Evolutionary conservation across 2,329 filamentous ascomycete genomes (phyloP), one percentile per base, ranked within the genome.

Genomic region (Aspergillus proliferans): DNA sequence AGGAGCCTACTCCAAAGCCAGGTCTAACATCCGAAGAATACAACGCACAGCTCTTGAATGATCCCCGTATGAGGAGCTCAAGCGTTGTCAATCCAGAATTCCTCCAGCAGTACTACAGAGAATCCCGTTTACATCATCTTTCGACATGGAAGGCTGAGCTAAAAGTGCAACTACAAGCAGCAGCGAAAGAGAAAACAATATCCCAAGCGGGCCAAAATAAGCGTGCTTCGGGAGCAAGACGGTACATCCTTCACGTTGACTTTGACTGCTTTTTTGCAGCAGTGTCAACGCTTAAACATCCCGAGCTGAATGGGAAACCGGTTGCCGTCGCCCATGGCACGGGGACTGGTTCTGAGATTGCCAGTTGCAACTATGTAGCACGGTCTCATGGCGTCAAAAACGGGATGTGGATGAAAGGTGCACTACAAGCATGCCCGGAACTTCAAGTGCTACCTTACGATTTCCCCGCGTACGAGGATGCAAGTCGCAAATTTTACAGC

Each of bases 221-320:
- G 59, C 76, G 77, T 39, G 76, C 77, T 22, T 74, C 79, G 10
- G 87, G 85, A 0, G 71, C 83, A 3, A 79, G 91, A 52, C 76
- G 87, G 45, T 98, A 97, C 60, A 79, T 98, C 47, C 81, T 98
- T 63, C 93, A 98, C 61, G 89, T 98, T 26, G 93, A 98, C 64
- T 98, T 98, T 66, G 94, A 98, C 70, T 93, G 90, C 68, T 98
- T 98, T 71, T 98, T 98, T 69, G 95, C 91, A 51, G 88, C 94
- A 0, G 88, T 98, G 0, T 96, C 93, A 0, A 70, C 86, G 15
- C 89, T 90, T 59, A 86, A 83, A 47, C 77, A 84, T 21, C 90
- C 92, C 0, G 83, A 94, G 18, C 85, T 82, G 52, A 74, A 77
- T 36, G 84, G 87, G 45, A 92, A 90, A 62, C 93, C 94, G 0